A percentile compares a stretch with the other conserved stretches of the same genome.
Conservation (phyloP, 805 yeast genomes). For the Isabelozyma heimii region DNA sequence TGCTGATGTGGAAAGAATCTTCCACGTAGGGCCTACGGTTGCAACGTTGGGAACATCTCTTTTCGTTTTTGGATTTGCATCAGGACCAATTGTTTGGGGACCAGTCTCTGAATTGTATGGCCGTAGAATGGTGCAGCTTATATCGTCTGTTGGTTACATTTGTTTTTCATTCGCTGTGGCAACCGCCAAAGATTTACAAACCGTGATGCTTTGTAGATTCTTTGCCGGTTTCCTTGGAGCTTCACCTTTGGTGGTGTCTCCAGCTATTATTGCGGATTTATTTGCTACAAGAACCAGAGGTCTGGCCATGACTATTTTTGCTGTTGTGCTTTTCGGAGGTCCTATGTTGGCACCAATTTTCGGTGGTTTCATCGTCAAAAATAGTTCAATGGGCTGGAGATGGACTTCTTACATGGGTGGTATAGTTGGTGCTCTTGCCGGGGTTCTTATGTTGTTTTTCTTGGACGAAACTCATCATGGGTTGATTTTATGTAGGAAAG, state of each 20-base stretch:
- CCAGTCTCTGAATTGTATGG: conserved; percentile 29
- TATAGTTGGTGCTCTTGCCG: conserved; percentile 29
- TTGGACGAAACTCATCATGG: conserved; percentile 43
- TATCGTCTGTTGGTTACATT: conserved; percentile 37
- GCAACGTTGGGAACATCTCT: conserved; percentile 73
- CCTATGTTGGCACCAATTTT: conserved; percentile 81
- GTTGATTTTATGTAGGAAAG: conserved; percentile 27
- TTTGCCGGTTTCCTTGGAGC: conserved; percentile 82
- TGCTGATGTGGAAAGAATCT: conserved; percentile 45
- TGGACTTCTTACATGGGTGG: conserved; percentile 56
- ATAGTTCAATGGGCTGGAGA: conserved; percentile 49
- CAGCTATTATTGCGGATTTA: conserved; percentile 85
- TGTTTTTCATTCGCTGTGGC: conserved; percentile 64
- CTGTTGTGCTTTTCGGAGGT: conserved; percentile 72
- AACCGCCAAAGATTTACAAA: conserved; percentile 73
- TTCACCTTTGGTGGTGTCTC: conserved; percentile 79
- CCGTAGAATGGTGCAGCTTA: conserved; percentile 41
- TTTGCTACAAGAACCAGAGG: conserved; percentile 69
- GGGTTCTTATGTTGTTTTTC: conserved; percentile 27
- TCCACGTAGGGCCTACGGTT: conserved; percentile 60
- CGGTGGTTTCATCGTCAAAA: conserved; percentile 39
- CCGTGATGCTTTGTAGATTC: conserved; percentile 73
- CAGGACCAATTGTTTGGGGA: conserved; percentile 87
- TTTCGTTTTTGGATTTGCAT: conserved; percentile 89
- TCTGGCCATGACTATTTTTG: conserved; percentile 66